Conservation (phyloP, 306 rosid species). For the Cucumis cinereus region DNA sequence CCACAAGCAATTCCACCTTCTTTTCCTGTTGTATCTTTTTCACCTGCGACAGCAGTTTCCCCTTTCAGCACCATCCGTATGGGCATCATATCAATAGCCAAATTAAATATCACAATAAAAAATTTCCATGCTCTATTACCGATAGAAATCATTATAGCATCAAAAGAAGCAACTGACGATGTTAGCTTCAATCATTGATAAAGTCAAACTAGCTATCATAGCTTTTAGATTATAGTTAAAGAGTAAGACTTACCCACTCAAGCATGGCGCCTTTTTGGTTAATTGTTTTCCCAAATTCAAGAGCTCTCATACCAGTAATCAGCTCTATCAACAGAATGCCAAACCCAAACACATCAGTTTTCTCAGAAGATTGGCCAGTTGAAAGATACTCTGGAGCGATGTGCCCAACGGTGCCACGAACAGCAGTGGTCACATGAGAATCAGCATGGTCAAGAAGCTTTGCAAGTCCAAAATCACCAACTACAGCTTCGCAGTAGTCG, state of each 20-base stretch:
- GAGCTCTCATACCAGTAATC: constrained; percentile 92
- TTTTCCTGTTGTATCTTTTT: constrained; percentile 77
- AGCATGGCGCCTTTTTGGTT: constrained; percentile 93
- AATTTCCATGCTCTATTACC: background rate
- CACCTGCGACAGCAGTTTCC: constrained; percentile 39
- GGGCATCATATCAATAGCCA: background rate
- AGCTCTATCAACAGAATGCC: constrained; percentile 94
- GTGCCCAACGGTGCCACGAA: constrained; percentile 97
- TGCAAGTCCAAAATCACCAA: constrained; percentile 98
- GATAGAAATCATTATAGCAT: background rate
- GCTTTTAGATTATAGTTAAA: background rate
- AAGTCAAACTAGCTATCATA: background rate
- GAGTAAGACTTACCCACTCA: constrained; percentile 67
- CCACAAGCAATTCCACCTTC: constrained; percentile 73
- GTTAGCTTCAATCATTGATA: background rate
- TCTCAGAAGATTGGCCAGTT: constrained; percentile 96
- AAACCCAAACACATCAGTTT: constrained; percentile 91
- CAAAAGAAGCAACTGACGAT: background rate
- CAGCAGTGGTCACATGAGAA: constrained; percentile 97
- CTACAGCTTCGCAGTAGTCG: constrained; percentile 70
- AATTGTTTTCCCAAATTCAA: constrained; percentile 71
- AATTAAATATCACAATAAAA: background rate
- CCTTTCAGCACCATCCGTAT: background rate
- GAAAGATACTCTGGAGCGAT: constrained; percentile 98
- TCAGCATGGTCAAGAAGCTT: constrained; percentile 94